phyloP scores from a whole-genome alignment of 73 alveolate species.

The Paraurostyla sp. region DNA sequence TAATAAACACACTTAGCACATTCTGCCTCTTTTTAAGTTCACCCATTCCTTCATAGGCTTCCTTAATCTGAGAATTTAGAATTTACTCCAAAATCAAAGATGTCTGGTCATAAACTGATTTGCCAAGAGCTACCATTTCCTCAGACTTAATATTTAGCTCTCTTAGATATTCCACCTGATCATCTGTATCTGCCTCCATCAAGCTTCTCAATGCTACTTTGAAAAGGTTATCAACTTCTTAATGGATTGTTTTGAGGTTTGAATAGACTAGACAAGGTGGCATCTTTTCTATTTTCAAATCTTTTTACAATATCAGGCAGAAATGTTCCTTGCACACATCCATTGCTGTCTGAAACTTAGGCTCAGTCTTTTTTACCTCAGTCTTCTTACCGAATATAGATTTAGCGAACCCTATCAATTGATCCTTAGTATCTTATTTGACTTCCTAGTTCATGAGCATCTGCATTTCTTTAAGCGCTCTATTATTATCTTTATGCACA shows the following conservation, averaged over 20 bases:
- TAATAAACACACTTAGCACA: not conserved
- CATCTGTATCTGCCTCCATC: too few relatives aligned
- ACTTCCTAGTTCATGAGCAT: not conserved
- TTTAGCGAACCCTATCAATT: not conserved
- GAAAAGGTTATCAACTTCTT: too few relatives aligned
- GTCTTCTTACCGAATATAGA: too few relatives aligned
- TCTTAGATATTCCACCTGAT: too few relatives aligned
- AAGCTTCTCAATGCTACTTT: too few relatives aligned
- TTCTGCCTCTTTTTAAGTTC: not conserved
- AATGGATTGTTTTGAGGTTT: too few relatives aligned
- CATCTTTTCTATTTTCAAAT: too few relatives aligned
- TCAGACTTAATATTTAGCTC: not conserved
- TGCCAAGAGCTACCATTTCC: not conserved
- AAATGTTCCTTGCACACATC: too few relatives aligned
- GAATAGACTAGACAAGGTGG: too few relatives aligned
- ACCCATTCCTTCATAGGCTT: not conserved
- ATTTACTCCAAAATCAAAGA: not conserved
- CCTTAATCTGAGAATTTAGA: not conserved
- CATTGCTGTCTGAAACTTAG: too few relatives aligned
- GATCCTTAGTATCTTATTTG: not conserved
- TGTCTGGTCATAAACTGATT: not conserved
- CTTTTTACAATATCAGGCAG: too few relatives aligned
- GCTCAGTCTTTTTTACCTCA: too few relatives aligned
- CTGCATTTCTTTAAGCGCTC: not conserved
- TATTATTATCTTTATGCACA: not conserved